Base-by-base conservation (phyloP, 345 rosid genomes). In the Syzygium jambos region DNA sequence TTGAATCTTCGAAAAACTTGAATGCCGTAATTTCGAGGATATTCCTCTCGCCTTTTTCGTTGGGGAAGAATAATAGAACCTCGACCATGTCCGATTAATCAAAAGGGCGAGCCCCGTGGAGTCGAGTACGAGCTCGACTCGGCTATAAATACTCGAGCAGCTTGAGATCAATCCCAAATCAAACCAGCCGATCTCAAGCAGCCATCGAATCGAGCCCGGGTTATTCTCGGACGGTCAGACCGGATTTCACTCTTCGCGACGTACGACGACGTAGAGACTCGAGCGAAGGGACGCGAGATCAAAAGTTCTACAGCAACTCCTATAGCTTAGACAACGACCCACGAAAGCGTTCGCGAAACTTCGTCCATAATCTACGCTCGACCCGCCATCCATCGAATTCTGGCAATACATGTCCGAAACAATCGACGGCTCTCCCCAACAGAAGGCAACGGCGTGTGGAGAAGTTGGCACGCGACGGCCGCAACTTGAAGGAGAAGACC, bases 231-330 rank as follows among this genome's bases (percentile, higher is more conserved):
- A 0, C 14, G 0, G 34, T 61, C 3, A 61, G n/a, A 61, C 8
- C 30, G 2, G 13, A n/a, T 61, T n/a, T n/a, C 73, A n/a, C 73
- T 30, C 10, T 13, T 2, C 0, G 5, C n/a, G n/a, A 6, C 1
- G 8, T 13, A 9, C 5, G 0, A 9, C 5, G 0, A 34, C 0
- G 7, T 17, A 22, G 25, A 34, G 34, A 38, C 49, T 73, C 19
- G 9, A 11, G 80, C 9, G 80, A 10, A 34, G 80, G 25, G 25
- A 19, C 19, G 25, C 6, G 49, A 73, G 27, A 41, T 5, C 49
- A 19, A 73, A 22, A 73, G 43, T 9, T 19, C 49, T 6, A 73
- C 49, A 3, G 38, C 49, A 19, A 19, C 15, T 10, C 63, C 63
- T 19, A 73, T 13, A 19, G 49, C 80, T 19, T 1, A 73, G 49